These are phyloP conservation scores for Bipolaris cookei DNA, from an alignment of 2,329 filamentous ascomycete species.

Conservation along the genomic window DNA sequence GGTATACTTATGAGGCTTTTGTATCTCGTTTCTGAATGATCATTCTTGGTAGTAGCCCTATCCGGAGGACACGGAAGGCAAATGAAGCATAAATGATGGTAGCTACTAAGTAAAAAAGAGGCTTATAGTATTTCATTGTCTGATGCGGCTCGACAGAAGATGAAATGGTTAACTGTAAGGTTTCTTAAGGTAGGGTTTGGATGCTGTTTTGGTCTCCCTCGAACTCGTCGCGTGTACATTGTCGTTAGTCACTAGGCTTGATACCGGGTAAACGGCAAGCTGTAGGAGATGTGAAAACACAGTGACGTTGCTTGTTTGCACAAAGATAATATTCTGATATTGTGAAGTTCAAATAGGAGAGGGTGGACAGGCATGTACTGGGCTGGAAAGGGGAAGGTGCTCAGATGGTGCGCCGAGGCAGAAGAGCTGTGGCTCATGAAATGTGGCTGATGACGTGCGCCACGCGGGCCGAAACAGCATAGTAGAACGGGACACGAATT, in stretches of 20 bases:
- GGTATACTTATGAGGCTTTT: not conserved
- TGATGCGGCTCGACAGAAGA: not conserved
- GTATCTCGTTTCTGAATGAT: slow-evolving; percentile 8
- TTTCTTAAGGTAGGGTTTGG: not conserved
- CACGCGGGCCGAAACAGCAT: slow-evolving; percentile 37
- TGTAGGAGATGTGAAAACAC: not conserved
- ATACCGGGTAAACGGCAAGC: not conserved
- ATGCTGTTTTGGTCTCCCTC: not conserved
- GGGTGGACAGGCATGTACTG: not conserved
- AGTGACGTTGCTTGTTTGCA: not conserved
- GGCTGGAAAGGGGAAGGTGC: not conserved
- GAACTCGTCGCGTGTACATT: not conserved
- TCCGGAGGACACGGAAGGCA: slow-evolving; percentile 24
- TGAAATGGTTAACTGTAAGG: not conserved
- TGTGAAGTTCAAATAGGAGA: not conserved
- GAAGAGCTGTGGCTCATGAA: slow-evolving; percentile 31
- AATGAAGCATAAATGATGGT: slow-evolving; percentile 27
- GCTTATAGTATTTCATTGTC: slow-evolving; percentile 26
- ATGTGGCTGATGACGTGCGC: slow-evolving; percentile 36
- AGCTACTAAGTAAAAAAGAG: slow-evolving; percentile 24
- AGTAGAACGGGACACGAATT: slow-evolving; percentile 45
- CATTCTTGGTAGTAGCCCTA: slow-evolving; percentile 18
- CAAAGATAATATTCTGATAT: not conserved
- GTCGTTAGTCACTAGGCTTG: not conserved
- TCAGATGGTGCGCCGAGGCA: not conserved